phyloP scores from a whole-genome alignment of 768 basidiomycete species.

The Hydnomerulius pinastri region DNA sequence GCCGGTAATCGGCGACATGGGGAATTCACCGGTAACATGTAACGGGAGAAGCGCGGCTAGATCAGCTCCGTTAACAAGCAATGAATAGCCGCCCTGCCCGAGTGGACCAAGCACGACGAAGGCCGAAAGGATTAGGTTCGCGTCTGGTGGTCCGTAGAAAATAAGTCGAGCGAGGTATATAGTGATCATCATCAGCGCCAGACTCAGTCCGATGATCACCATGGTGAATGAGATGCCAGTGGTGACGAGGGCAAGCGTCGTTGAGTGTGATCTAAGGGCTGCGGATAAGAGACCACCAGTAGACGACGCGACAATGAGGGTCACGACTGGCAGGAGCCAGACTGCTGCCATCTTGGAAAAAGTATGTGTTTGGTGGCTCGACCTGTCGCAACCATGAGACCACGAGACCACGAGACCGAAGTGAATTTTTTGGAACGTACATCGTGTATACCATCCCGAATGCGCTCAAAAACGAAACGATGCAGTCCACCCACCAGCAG shows the following conservation, averaged over 20 bases:
- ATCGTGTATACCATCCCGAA: conserved; percentile 54
- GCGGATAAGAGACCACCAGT: conserved; percentile 47
- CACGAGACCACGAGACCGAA: too few relatives aligned
- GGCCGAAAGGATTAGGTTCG: conserved; percentile 40
- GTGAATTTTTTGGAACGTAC: conserved; percentile 25
- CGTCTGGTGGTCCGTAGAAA: conserved; percentile 42
- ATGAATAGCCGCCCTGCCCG: conserved; percentile 52
- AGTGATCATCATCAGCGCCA: conserved; percentile 51
- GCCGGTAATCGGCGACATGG: conserved; percentile 36
- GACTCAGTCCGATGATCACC: conserved; percentile 46
- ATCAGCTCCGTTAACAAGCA: conserved; percentile 42
- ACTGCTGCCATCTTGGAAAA: conserved; percentile 42
- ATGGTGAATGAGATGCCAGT: conserved; percentile 44
- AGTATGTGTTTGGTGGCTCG: conserved; percentile 43
- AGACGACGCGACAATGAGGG: conserved; percentile 55
- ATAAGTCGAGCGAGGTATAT: conserved; percentile 48
- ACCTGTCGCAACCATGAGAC: conserved; percentile 34
- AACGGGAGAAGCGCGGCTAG: conserved; percentile 37
- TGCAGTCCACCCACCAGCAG: conserved; percentile 53
- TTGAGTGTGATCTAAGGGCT: conserved; percentile 38
- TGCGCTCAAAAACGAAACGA: conserved; percentile 42
- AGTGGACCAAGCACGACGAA: conserved; percentile 56
- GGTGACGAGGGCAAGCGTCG: conserved; percentile 43
- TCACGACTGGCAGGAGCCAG: conserved; percentile 55
- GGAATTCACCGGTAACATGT: conserved; percentile 32